Percentiles rank a stretch among this genome's conserved stretches.
Conservation (phyloP, 169 alveolate genomes). For the Plasmodium ovale region DNA sequence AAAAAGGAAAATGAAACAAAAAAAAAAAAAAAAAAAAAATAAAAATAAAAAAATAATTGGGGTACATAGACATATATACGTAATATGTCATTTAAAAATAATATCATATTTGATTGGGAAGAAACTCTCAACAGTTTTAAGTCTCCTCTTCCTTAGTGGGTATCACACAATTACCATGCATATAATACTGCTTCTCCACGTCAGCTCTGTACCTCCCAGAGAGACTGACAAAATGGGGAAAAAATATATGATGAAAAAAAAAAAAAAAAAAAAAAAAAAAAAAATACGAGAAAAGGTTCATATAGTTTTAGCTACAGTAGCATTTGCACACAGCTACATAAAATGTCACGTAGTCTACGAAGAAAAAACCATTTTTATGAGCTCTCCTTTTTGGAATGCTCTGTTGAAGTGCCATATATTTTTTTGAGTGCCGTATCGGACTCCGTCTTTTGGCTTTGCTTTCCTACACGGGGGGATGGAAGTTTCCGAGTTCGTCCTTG, state of each 20-base stretch:
- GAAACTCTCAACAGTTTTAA: too few relatives aligned
- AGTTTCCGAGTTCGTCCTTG: slow-evolving; percentile 91
- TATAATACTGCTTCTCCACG: slow-evolving; percentile 87
- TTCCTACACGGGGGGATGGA: slow-evolving; percentile 89
- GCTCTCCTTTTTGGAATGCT: background rate
- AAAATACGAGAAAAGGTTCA: too few relatives aligned
- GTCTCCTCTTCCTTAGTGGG: too few relatives aligned
- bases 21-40: background rate
- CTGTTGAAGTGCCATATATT: background rate
- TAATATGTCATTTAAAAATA: background rate
- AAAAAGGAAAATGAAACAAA: background rate
- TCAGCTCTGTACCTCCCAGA: slow-evolving; percentile 90
- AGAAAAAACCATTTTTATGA: background rate
- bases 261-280: slow-evolving; percentile 34
- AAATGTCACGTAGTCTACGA: background rate
- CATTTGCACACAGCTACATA: background rate
- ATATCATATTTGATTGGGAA: background rate
- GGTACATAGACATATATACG: background rate
- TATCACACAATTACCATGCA: too few relatives aligned
- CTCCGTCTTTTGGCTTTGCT: background rate
- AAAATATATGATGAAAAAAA: slow-evolving; percentile 3
- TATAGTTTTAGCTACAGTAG: too few relatives aligned
- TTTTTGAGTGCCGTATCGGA: background rate
- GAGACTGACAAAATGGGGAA: too few relatives aligned
- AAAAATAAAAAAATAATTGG: background rate